Evolutionary conservation across 2,329 filamentous ascomycete genomes (phyloP).

Genomic region (Zymoseptoria passerinii): DNA sequence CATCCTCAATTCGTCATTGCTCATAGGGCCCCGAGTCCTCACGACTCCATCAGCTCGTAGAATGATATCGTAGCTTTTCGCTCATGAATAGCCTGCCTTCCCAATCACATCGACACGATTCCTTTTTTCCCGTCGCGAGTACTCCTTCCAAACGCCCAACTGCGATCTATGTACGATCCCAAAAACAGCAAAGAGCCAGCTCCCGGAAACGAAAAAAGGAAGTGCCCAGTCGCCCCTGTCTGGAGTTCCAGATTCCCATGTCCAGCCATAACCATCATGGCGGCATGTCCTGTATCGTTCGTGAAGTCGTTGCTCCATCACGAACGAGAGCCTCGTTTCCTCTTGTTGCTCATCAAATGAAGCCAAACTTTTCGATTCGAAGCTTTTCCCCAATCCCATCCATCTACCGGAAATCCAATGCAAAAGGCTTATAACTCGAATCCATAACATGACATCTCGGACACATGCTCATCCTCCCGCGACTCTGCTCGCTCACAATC

Average conservation of each 20-base stretch:
- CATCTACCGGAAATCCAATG: slow-evolving; percentile 66
- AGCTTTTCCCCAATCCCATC: neutral
- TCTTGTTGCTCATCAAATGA: no score
- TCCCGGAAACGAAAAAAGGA: neutral
- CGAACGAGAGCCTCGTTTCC: no score
- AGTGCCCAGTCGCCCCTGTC: neutral
- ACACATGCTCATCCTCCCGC: slow-evolving; percentile 62
- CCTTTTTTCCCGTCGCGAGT: no score
- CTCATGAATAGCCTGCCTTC: no score
- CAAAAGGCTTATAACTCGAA: slow-evolving; percentile 74
- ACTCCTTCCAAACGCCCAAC: neutral
- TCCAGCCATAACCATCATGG: neutral
- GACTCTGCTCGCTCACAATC: slow-evolving; percentile 61
- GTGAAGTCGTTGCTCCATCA: neutral
- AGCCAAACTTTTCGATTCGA: neutral
- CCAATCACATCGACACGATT: no score
- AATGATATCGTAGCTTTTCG: no score
- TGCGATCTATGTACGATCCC: neutral
- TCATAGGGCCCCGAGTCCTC: no score
- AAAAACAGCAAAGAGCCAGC: neutral
- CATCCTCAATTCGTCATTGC: no score
- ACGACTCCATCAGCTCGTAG: no score
- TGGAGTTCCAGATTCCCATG: neutral
- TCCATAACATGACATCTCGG: slow-evolving; percentile 71
- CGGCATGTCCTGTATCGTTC: neutral